Evolutionary conservation across 2,329 filamentous ascomycete species (phyloP).

Genomic region (Diplodia sapinea): DNA sequence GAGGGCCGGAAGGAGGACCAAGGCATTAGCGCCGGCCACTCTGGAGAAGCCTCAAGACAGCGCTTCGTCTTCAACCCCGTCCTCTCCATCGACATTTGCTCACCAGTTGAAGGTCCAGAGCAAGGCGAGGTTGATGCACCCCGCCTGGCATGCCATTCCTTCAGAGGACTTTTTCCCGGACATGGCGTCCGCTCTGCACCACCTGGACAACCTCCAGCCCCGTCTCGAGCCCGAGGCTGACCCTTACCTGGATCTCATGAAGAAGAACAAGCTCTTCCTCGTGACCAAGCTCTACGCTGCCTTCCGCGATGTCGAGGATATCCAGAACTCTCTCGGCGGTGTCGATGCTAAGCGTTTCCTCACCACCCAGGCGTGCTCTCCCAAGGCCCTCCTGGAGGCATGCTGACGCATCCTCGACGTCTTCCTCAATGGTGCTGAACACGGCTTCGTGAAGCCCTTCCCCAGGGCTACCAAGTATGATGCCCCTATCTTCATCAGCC

Average conservation of each 20-base stretch:
- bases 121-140: too few species aligned
- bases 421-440: neutral
- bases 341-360: neutral
- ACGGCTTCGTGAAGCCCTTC: neutral
- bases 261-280: neutral
- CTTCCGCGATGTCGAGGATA: neutral
- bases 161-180: too few species aligned
- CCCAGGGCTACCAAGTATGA: too few species aligned
- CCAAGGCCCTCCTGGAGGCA: neutral
- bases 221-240: neutral
- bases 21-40: too few species aligned
- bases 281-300: neutral
- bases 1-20: too few species aligned
- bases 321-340: neutral
- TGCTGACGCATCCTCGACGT: neutral
- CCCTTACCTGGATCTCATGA: neutral
- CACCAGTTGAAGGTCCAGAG: too few species aligned
- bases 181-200: neutral
- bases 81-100: too few species aligned
- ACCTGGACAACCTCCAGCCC: neutral
- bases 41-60: too few species aligned
- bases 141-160: too few species aligned
- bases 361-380: neutral
- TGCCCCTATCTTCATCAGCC: too few species aligned
- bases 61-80: too few species aligned